phyloP scores from a whole-genome alignment of 441 rosid species.

The Jatropha podagrica region DNA sequence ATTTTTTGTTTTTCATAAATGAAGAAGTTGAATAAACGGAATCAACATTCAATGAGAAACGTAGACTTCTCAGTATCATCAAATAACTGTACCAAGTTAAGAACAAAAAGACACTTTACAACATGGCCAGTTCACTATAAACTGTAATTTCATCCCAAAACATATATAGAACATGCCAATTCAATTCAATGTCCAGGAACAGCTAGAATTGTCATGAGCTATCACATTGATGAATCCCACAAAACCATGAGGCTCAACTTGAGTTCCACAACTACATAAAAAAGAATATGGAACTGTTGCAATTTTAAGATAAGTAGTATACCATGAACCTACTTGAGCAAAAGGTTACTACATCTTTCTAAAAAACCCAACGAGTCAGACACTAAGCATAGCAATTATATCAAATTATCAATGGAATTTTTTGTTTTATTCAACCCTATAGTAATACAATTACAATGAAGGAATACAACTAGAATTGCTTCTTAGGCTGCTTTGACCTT shows the following conservation, averaged over 20 bases:
- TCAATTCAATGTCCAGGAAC: background rate
- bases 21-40: background rate
- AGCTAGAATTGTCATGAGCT: background rate
- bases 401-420: conserved; percentile 7
- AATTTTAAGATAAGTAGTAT: background rate
- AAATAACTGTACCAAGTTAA: background rate
- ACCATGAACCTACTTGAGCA: background rate
- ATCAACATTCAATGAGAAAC: background rate
- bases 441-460: background rate
- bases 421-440: conserved; percentile 2
- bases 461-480: background rate
- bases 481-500: conserved; percentile 13
- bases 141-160: background rate
- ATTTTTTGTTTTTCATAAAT: background rate
- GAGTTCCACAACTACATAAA: background rate
- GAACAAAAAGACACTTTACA: background rate
- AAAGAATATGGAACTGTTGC: background rate
- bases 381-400: conserved; percentile 6
- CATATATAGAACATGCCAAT: background rate
- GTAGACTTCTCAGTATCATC: background rate
- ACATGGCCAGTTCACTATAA: background rate
- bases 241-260: conserved; percentile 1
- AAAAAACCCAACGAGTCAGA: background rate
- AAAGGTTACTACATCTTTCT: background rate
- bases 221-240: conserved; percentile 7